Evolutionary conservation across 805 yeast species (phyloP).

Genomic region (Henningerozyma blattae): DNA sequence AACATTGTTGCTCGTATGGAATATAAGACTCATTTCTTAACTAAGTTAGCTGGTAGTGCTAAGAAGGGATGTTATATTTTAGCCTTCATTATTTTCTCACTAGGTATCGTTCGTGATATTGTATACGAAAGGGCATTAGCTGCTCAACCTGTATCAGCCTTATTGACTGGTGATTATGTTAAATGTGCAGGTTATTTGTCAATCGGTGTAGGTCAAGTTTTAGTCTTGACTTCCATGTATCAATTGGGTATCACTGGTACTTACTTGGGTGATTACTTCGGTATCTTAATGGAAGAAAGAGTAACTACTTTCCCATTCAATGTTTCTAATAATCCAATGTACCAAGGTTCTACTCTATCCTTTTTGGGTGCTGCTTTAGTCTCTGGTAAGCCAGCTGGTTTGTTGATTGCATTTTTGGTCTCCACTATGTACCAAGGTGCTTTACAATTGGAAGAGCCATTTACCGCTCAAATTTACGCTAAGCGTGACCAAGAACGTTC

Average conservation of each 20-base stretch:
- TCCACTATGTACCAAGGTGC: conserved; percentile 76
- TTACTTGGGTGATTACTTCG: conserved; percentile 93
- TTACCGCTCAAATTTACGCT: conserved; percentile 86
- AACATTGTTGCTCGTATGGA: conserved; percentile 83
- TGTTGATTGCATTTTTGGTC: conserved; percentile 61
- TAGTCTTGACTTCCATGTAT: conserved; percentile 81
- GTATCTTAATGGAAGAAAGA: conserved; percentile 81
- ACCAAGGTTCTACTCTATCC: conserved; percentile 80
- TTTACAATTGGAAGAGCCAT: conserved; percentile 85
- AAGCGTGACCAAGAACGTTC: conserved; percentile 35
- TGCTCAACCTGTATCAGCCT: conserved; percentile 56
- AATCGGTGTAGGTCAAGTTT: conserved; percentile 62
- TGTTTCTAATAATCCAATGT: conserved; percentile 89
- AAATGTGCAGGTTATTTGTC: conserved; percentile 40
- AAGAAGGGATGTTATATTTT: conserved; percentile 73
- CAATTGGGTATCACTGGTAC: conserved; percentile 93
- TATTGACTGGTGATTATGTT: conserved; percentile 31
- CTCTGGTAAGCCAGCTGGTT: conserved; percentile 84
- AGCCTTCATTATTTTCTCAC: conserved; percentile 71
- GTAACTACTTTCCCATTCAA: conserved; percentile 92
- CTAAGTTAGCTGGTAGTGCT: conserved; percentile 61
- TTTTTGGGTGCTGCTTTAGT: conserved; percentile 85
- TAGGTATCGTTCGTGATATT: conserved; percentile 76
- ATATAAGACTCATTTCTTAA: conserved; percentile 62
- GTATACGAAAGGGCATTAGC: conserved; percentile 59